A percentile compares a stretch with the other conserved stretches of the same genome.
Conservation (phyloP, 805 yeast genomes). For the Ogataea ramenticola region DNA sequence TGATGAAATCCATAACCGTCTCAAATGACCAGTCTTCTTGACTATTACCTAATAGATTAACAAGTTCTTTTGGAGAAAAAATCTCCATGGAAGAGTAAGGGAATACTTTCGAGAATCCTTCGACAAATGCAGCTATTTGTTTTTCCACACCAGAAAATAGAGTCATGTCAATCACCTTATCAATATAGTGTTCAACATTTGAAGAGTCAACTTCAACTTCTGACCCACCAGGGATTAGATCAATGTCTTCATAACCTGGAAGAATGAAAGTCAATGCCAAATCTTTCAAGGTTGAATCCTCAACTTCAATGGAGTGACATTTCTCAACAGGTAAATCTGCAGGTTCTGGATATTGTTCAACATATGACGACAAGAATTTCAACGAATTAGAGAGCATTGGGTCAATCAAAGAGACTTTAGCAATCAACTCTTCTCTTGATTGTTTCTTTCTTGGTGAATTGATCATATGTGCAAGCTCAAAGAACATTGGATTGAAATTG, state of each 20-base stretch:
- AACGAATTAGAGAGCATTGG: conserved; percentile 51
- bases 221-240: conserved; percentile 48
- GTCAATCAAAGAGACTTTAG: conserved; percentile 47
- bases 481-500: conserved; percentile 64
- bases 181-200: conserved; percentile 55
- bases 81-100: conserved; percentile 67
- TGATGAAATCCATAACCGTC: conserved; percentile 51
- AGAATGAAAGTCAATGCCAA: conserved; percentile 59
- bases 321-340: conserved; percentile 1
- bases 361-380: conserved; percentile 38
- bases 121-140: conserved; percentile 63
- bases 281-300: conserved; percentile 36
- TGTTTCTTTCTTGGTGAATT: conserved; percentile 1
- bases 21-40: conserved; percentile 82
- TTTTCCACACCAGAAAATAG: conserved; percentile 54
- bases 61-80: conserved; percentile 70
- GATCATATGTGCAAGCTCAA: conserved; percentile 44
- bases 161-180: conserved; percentile 47
- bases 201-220: conserved; percentile 37
- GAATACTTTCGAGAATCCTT: conserved; percentile 78
- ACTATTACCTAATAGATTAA: conserved; percentile 62
- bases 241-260: conserved; percentile 68
- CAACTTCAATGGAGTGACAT: conserved; percentile 7
- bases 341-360: conserved; percentile 18
- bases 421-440: conserved; percentile 19